These are phyloP conservation scores for Albatrellus sp. DNA, from an alignment of 1,284 basidiomycete genomes.

Conservation along the genomic window DNA sequence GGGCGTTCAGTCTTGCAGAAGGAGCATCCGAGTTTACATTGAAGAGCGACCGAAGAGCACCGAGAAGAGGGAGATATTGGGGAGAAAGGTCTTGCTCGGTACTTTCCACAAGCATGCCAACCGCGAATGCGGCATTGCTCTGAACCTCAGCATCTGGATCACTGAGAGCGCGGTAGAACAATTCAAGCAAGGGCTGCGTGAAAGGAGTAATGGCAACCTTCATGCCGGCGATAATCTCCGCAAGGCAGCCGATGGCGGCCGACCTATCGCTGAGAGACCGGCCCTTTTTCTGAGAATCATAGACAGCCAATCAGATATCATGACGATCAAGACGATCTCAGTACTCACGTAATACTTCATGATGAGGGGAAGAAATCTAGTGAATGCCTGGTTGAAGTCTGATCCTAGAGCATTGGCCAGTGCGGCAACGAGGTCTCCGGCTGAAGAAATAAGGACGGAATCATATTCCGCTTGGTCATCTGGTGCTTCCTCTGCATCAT, in stretches of 20 bases:
- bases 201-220: slow-evolving; percentile 79
- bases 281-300: slow-evolving; percentile 51
- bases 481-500: slow-evolving; percentile 70
- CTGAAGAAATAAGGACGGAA: slow-evolving; percentile 88
- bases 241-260: slow-evolving; percentile 87
- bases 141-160: slow-evolving; percentile 89
- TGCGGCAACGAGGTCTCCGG: slow-evolving; percentile 88
- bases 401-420: slow-evolving; percentile 78
- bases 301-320: slow-evolving; percentile 9
- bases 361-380: slow-evolving; percentile 81
- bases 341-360: slow-evolving; percentile 82
- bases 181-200: slow-evolving; percentile 74
- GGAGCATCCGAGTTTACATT: slow-evolving; percentile 47
- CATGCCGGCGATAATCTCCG: slow-evolving; percentile 93
- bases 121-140: slow-evolving; percentile 93
- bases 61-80: slow-evolving; percentile 76
- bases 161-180: slow-evolving; percentile 74
- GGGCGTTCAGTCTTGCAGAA: slow-evolving; percentile 67
- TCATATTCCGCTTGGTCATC: slow-evolving; percentile 94
- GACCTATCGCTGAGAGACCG: slow-evolving; percentile 88
- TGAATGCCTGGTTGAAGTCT: slow-evolving; percentile 82
- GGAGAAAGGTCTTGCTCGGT: slow-evolving; percentile 72
- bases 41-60: slow-evolving; percentile 79
- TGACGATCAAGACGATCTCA: not conserved
- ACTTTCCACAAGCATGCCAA: slow-evolving; percentile 87